These are phyloP conservation scores for Simmondsia chinensis DNA, from an alignment of 148 eudicot species.

Conservation along the genomic window DNA sequence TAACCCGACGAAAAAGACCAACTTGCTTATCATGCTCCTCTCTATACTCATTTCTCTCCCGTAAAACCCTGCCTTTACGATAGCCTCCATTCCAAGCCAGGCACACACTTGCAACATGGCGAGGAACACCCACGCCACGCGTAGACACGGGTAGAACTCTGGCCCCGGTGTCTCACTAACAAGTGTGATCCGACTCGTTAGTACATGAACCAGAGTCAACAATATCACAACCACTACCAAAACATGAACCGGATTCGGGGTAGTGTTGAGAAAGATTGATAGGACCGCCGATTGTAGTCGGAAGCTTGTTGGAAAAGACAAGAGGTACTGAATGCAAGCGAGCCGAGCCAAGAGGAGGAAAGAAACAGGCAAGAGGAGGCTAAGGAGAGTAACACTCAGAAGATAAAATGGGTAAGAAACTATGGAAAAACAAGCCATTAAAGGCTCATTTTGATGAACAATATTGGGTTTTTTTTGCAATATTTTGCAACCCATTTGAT, in stretches of 20 bases:
- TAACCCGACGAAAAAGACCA: conserved; percentile 59
- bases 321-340: conserved; percentile 40
- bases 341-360: conserved; percentile 70
- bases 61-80: conserved; percentile 42
- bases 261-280: conserved; percentile 31
- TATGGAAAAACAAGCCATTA: neutral
- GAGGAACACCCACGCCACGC: conserved; percentile 51
- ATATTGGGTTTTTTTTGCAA: conserved; percentile 22
- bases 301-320: conserved; percentile 17
- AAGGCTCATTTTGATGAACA: conserved; percentile 4
- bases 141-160: conserved; percentile 21
- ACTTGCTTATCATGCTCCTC: conserved; percentile 26
- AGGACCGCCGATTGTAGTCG: conserved; percentile 10
- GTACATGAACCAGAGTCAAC: conserved; percentile 28
- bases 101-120: conserved; percentile 50
- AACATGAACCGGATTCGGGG: conserved; percentile 38
- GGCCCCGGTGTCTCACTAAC: conserved; percentile 15
- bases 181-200: conserved; percentile 26
- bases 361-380: conserved; percentile 76
- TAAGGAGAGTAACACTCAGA: conserved; percentile 48
- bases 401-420: conserved; percentile 30
- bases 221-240: conserved; percentile 32
- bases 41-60: conserved; percentile 34
- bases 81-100: conserved; percentile 54
- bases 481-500: conserved; percentile 25